Evolutionary conservation across 163 green algal species (phyloP).

Genomic region (Prototheca cutis): DNA sequence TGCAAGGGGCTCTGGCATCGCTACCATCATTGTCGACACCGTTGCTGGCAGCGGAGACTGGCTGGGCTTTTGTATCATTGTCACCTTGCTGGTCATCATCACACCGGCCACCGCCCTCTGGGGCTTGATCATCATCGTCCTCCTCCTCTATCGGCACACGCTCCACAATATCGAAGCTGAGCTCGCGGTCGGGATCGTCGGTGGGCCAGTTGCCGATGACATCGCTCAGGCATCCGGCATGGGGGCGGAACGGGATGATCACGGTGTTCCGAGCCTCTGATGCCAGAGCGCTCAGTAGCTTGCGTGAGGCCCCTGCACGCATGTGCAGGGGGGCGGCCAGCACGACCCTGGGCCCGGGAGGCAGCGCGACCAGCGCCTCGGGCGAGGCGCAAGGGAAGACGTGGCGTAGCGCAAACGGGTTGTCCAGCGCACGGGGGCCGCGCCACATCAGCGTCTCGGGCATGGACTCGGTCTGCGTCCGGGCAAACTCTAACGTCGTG

Average conservation of each 20-base stretch:
- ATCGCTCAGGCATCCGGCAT: neutral
- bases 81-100: too few species aligned
- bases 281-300: conserved; percentile 57
- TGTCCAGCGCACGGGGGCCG: conserved; percentile 48
- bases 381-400: conserved; percentile 24
- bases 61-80: too few species aligned
- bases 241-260: conserved; percentile 31
- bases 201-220: neutral
- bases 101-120: too few species aligned
- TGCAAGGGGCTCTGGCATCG: too few species aligned
- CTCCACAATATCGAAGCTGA: too few species aligned
- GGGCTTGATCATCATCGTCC: too few species aligned
- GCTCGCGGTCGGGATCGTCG: neutral
- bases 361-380: conserved; percentile 34
- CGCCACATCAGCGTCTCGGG: conserved; percentile 37
- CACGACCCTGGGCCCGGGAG: conserved; percentile 54
- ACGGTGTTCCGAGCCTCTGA: conserved; percentile 44
- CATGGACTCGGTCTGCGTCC: conserved; percentile 72
- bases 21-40: too few species aligned
- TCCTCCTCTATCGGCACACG: too few species aligned
- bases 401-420: conserved; percentile 40
- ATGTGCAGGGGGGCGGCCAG: conserved; percentile 45
- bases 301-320: conserved; percentile 35
- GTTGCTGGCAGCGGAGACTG: too few species aligned
- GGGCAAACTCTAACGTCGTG: conserved; percentile 58